Base-by-base conservation (phyloP, 352 stramenopile species). In the Pythium brachiatum region DNA sequence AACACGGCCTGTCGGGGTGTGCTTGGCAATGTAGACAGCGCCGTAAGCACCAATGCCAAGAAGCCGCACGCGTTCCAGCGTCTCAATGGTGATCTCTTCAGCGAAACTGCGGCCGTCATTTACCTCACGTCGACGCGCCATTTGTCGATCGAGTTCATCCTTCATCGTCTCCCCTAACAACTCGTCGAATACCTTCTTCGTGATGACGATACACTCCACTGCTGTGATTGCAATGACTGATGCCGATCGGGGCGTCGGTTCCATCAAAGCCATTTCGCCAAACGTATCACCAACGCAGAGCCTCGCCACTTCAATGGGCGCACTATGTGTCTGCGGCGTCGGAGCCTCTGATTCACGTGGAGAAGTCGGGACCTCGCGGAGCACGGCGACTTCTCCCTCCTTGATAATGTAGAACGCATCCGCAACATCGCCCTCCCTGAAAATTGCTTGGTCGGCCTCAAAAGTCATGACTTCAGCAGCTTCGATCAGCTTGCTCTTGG, bases 131-230 rank as follows among this genome's bases (percentile, higher is more conserved):
- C 80, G 75, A n/a, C 68, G 56, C 20, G 66, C 67, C 27, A 68
- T 66, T 7, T 77, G 62, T 6, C 76, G 60, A 15, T 72, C 46
- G 34, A 88, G 56, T 21, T 77, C 56, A 1, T 69, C 47, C 29
- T 76, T 74, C 21, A 81, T n/a, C n/a, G n/a, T 64, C 13, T 63
- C 64, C 18, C 50, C 68, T 13, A 82, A 77, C 38, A 86, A 71
- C 32, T 72, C 69, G n/a, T 81, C 60, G 55, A 97, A 96, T 48
- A 87, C 68, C 25, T 62, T 62, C 6, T 71, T 75, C 44, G 89
- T 82, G 12, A 97, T 54, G 18, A 79, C 74, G 25, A 96, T 79
- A 48, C 83, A 95, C 31, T 89, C 78, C 12, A 81, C 82, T 64
- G 80, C 73, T 0, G 79, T 78, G 18, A 68, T 63, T 21, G 80